A percentile compares a stretch with the other conserved stretches of the same genome.
Conservation (phyloP, 352 stramenopile species). For the Phytophthora litchii region DNA sequence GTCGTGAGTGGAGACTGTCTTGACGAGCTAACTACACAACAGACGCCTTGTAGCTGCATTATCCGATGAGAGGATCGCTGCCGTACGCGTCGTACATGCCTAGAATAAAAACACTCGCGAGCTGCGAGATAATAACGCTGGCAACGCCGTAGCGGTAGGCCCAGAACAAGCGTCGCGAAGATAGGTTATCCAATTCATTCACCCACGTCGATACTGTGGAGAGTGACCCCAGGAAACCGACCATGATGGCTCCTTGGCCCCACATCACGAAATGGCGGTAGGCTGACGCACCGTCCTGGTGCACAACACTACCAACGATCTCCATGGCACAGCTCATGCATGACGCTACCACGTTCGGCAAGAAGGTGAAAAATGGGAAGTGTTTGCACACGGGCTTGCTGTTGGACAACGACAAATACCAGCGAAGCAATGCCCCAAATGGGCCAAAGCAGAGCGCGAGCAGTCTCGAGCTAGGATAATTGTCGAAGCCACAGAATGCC, state of each 20-base stretch:
- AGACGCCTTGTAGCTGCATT: slow-evolving; percentile 11
- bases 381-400: slow-evolving; percentile 47
- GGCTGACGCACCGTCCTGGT: slow-evolving; percentile 26
- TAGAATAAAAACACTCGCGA: slow-evolving; percentile 64
- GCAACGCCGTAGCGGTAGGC: slow-evolving; percentile 60
- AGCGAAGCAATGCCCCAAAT: slow-evolving; percentile 62
- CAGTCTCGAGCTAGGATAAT: slow-evolving; percentile 56
- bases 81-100: slow-evolving; percentile 52
- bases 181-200: slow-evolving; percentile 59
- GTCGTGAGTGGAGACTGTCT: slow-evolving; percentile 5
- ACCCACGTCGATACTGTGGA: slow-evolving; percentile 77
- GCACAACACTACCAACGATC: slow-evolving; percentile 45
- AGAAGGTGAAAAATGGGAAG: slow-evolving; percentile 73
- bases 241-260: slow-evolving; percentile 48
- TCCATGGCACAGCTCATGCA: slow-evolving; percentile 51
- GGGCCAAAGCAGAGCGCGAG: slow-evolving; percentile 62
- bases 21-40: slow-evolving; percentile 29
- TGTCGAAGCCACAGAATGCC: slow-evolving; percentile 49
- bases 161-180: slow-evolving; percentile 48
- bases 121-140: slow-evolving; percentile 56
- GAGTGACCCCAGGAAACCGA: slow-evolving; percentile 68
- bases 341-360: slow-evolving; percentile 63
- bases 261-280: slow-evolving; percentile 53
- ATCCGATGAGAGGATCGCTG: slow-evolving; percentile 43
- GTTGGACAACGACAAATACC: slow-evolving; percentile 63